Conservation (phyloP, 805 yeast species). For the Starmerella bacillaris region DNA sequence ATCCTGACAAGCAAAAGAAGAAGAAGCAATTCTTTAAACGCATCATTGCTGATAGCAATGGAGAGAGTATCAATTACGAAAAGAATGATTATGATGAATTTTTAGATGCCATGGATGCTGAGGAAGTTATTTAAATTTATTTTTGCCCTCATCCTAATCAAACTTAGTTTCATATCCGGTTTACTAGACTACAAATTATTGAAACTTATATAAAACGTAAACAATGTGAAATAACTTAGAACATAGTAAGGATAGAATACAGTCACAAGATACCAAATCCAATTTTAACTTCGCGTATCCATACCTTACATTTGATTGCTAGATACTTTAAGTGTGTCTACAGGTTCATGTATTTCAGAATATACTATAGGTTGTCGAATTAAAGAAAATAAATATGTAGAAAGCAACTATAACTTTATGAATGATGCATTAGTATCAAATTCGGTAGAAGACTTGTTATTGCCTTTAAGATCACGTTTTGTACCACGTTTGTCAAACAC, state of each 20-base stretch:
- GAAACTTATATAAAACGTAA: no score
- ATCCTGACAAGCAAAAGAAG: slow-evolving; percentile 59
- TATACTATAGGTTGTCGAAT: no score
- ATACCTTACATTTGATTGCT: no score
- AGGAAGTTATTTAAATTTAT: slow-evolving; percentile 18
- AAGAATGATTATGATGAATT: slow-evolving; percentile 52
- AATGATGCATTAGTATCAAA: slow-evolving; percentile 16
- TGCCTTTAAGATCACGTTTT: slow-evolving; percentile 54
- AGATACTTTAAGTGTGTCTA: no score
- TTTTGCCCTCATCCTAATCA: background rate
- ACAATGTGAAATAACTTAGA: no score
- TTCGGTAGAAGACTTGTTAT: slow-evolving; percentile 34
- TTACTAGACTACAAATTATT: no score
- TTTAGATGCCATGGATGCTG: slow-evolving; percentile 84
- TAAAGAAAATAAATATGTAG: no score
- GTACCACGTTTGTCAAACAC: slow-evolving; percentile 62
- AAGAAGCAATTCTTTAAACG: slow-evolving; percentile 74
- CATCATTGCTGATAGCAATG: slow-evolving; percentile 92
- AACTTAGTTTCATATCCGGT: no score
- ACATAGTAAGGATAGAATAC: no score
- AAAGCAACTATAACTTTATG: slow-evolving; percentile 23
- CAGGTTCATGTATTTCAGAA: no score
- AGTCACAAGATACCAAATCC: no score
- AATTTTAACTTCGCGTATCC: no score
- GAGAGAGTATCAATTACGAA: slow-evolving; percentile 64